A percentile compares a stretch with the other conserved stretches of the same genome.
phyloP scores from a whole-genome alignment of 495 filamentous ascomycete species.

The Penicillium macrosclerotiorum region DNA sequence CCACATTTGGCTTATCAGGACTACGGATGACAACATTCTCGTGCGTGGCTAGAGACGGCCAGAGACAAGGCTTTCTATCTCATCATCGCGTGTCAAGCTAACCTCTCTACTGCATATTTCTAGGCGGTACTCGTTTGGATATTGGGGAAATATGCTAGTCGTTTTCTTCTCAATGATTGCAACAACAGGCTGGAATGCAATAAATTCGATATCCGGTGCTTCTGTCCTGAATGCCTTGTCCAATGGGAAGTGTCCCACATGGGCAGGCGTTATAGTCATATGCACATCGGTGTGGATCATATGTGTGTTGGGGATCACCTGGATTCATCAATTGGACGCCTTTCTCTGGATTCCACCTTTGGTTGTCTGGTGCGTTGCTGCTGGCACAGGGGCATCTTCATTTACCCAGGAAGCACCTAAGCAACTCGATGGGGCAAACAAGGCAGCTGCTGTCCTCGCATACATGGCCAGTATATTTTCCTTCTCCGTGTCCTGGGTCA shows the following conservation, averaged over 20 bases:
- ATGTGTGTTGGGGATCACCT: slow-evolving; percentile 22
- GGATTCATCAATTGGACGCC: slow-evolving; percentile 26
- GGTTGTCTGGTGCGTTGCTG: slow-evolving; percentile 39
- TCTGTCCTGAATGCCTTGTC: slow-evolving; percentile 25
- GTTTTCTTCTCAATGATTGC: slow-evolving; percentile 29
- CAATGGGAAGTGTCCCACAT: slow-evolving; percentile 22
- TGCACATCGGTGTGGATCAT: slow-evolving; percentile 25
- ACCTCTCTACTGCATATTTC: not conserved
- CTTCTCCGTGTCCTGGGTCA: slow-evolving; percentile 64
- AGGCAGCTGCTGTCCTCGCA: slow-evolving; percentile 57
- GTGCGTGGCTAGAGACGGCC: slow-evolving; percentile 19
- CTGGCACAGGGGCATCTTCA: slow-evolving; percentile 32
- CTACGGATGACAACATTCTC: slow-evolving; percentile 42
- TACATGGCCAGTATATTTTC: slow-evolving; percentile 62
- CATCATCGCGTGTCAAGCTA: not conserved
- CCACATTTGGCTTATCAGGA: slow-evolving; percentile 32
- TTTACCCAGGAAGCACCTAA: slow-evolving; percentile 31
- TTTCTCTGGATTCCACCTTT: slow-evolving; percentile 37
- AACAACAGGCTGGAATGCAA: slow-evolving; percentile 29
- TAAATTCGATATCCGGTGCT: slow-evolving; percentile 30
- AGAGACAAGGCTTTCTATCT: not conserved
- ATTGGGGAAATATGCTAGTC: slow-evolving; percentile 30
- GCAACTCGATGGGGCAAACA: slow-evolving; percentile 46
- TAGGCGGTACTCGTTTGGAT: slow-evolving; percentile 29
- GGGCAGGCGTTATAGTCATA: slow-evolving; percentile 27